Conservation (phyloP, 345 rosid genomes). For the Dovyalis caffra region DNA sequence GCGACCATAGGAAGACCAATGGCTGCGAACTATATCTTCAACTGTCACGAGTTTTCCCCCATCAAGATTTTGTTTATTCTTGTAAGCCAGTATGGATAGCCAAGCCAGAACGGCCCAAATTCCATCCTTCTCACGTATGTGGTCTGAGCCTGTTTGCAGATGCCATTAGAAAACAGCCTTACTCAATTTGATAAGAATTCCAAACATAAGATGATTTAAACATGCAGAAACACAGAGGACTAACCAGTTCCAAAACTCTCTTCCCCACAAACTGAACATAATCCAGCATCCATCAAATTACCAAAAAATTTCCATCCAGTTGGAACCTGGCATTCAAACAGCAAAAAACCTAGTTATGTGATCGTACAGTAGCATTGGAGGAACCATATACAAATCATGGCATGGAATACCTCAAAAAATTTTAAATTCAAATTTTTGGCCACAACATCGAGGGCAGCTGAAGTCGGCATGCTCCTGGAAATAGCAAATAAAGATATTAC, state of each 20-base stretch:
- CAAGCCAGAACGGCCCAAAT: conserved; percentile 99
- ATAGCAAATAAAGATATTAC: conserved; percentile 13
- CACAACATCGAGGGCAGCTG: conserved; percentile 98
- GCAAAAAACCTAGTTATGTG: conserved; percentile 17
- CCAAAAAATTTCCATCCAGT: conserved; percentile 99
- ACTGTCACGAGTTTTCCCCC: conserved; percentile 81
- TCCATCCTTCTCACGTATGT: conserved; percentile 97
- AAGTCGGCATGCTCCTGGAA: conserved; percentile 99
- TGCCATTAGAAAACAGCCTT: conserved; percentile 10
- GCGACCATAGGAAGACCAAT: conserved; percentile 91
- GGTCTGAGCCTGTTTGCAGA: conserved; percentile 76
- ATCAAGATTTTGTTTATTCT: conserved; percentile 61
- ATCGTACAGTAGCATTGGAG: neutral
- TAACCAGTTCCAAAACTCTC: conserved; percentile 99
- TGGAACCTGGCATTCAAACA: conserved; percentile 62
- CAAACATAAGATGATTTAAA: neutral
- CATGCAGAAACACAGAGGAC: conserved; percentile 22
- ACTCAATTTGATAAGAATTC: neutral
- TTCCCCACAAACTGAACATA: conserved; percentile 96
- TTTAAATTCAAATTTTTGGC: conserved; percentile 79
- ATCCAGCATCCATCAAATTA: conserved; percentile 97
- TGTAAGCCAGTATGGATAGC: conserved; percentile 89
- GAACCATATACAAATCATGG: neutral
- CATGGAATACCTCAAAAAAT: conserved; percentile 79
- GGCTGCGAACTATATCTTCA: conserved; percentile 88